Conservation (phyloP, 2,329 filamentous ascomycete genomes). For the Cladorrhinum sp. region DNA sequence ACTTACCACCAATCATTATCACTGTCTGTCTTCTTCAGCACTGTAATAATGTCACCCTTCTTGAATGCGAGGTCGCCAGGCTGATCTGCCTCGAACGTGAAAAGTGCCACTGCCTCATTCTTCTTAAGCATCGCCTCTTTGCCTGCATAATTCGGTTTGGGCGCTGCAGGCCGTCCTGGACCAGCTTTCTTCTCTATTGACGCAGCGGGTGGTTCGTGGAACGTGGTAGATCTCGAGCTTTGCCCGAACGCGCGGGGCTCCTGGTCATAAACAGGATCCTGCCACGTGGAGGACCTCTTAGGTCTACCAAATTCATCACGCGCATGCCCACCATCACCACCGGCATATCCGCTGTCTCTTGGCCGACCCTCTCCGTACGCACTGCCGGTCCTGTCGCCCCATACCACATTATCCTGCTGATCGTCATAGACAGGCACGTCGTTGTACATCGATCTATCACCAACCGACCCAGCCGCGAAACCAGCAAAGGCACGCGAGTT, state of each 20-base stretch:
- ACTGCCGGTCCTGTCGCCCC: slow-evolving; percentile 69
- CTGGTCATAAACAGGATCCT: slow-evolving; percentile 71
- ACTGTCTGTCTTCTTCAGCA: slow-evolving; percentile 90
- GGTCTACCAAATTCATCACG: slow-evolving; percentile 56
- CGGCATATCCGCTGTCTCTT: slow-evolving; percentile 33
- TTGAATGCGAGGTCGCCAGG: slow-evolving; percentile 91
- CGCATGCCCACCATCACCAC: slow-evolving; percentile 35
- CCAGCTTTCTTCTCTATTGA: slow-evolving; percentile 48
- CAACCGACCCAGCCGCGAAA: slow-evolving; percentile 39
- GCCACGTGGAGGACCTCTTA: slow-evolving; percentile 66
- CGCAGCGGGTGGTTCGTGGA: slow-evolving; percentile 34
- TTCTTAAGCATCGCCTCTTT: slow-evolving; percentile 56
- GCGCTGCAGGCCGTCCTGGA: slow-evolving; percentile 77
- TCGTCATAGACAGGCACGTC: slow-evolving; percentile 88
- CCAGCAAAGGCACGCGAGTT: slow-evolving; percentile 83
- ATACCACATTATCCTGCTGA: slow-evolving; percentile 75
- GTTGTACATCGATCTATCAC: slow-evolving; percentile 78
- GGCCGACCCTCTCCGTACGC: slow-evolving; percentile 66
- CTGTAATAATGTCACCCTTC: slow-evolving; percentile 94
- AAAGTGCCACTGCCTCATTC: slow-evolving; percentile 87
- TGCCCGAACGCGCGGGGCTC: slow-evolving; percentile 38
- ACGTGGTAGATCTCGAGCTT: slow-evolving; percentile 51
- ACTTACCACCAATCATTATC: slow-evolving; percentile 91
- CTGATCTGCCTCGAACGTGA: slow-evolving; percentile 92
- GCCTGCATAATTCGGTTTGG: slow-evolving; percentile 77